Evolutionary conservation across 116 monocot genomes (phyloP), one percentile per base, ranked within the genome.

Genomic region (Posidonia oceanica): DNA sequence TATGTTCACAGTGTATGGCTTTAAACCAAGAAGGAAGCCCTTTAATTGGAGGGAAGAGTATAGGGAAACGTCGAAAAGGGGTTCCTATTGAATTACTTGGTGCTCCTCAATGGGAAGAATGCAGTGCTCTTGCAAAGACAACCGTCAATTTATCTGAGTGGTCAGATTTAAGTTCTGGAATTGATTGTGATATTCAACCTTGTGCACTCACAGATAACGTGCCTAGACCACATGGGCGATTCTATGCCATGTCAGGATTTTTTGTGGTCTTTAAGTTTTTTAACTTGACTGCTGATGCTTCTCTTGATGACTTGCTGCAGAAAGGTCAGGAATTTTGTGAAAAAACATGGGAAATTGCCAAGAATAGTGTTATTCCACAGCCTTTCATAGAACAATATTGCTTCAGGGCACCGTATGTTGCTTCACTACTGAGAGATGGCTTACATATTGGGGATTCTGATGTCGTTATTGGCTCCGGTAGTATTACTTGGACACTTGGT

Each of bases 351-450:
- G 79, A 85, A 75, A 73, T 75, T 80, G 92, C 97, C 29, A 92
- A 77, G 75, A 82, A 67, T 44, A 97, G 92, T 84, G 97, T 97
- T 74, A 69, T 61, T 56, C 87, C 97, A 21, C 97, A 98, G 63
- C 92, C 97, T 63, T 98, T 82, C 73, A 90, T 98, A 66, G 90
- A 98, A 74, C 97, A 86, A 48, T 98, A 98, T 74, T 92, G 97
- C 79, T 98, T 98, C 63, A 89, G 97, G 64, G 92, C 93, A 72
- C 97, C 92, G 51, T 98, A 98, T 69, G 79, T 98, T 74, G 84
- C 79, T 22, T 89, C 87, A 52, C 74, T 98, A 21, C 70, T 92
- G 63, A 87, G 85, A 77, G 92, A 92, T 70, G 97, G 97, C 54
- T 77, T 98, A 70, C 97, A 98, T 71, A 86, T 98, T 61, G 40